Conservation (phyloP, 352 stramenopile genomes). For the Pythium scleroteichum region DNA sequence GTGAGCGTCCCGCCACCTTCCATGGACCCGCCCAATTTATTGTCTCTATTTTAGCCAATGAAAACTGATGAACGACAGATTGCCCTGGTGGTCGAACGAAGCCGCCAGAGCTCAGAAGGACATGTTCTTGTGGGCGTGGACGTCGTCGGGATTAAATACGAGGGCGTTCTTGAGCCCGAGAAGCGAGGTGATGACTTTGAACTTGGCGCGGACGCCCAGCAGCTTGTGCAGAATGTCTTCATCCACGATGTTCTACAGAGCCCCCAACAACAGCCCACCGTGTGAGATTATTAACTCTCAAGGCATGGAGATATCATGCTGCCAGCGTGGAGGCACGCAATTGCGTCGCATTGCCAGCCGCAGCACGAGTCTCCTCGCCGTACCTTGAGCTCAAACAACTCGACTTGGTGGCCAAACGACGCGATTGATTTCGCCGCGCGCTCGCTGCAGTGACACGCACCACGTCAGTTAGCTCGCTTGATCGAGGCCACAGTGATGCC, state of each 20-base stretch:
- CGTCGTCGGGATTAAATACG: conserved; percentile 68
- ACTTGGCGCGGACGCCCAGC: conserved; percentile 78
- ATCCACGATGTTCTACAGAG: conserved; percentile 70
- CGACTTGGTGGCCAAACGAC: conserved; percentile 54
- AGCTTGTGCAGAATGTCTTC: conserved; percentile 75
- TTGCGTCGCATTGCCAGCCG: not conserved
- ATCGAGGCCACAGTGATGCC: not conserved
- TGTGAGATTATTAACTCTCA: no score
- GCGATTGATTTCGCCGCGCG: conserved; percentile 61
- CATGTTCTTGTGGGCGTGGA: conserved; percentile 84
- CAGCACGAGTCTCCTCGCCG: not conserved
- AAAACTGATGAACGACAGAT: no score
- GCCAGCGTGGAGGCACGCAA: no score
- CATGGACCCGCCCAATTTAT: conserved; percentile 15
- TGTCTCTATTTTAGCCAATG: conserved; percentile 25
- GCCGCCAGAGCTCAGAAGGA: no score
- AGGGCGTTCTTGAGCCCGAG: conserved; percentile 51
- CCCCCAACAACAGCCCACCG: not conserved
- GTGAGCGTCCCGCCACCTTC: not conserved
- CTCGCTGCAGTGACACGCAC: conserved; percentile 29
- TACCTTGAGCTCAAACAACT: conserved; percentile 72
- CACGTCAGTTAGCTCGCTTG: not conserved
- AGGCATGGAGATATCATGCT: no score
- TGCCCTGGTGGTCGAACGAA: no score
- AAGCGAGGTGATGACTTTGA: conserved; percentile 76